These are phyloP conservation scores for Geotrichum aggregatum DNA, from an alignment of 1,139 yeast genomes.

Conservation along the genomic window DNA sequence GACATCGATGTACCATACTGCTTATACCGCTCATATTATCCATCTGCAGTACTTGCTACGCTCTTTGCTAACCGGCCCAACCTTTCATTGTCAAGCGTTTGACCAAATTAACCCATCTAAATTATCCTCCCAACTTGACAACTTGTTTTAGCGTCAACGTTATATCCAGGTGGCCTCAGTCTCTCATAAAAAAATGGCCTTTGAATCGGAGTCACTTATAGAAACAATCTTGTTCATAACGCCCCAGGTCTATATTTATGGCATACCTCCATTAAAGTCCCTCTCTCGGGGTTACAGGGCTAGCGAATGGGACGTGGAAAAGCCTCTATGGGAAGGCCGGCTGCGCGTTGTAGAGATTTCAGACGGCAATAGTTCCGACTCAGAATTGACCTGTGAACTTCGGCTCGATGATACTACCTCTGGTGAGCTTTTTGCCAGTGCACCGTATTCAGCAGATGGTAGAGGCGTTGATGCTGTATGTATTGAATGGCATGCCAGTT, in stretches of 20 bases:
- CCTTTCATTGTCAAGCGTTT: too few relatives aligned
- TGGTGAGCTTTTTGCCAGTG: constrained; percentile 37
- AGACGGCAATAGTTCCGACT: constrained; percentile 18
- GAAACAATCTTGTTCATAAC: constrained; percentile 24
- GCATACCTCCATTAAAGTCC: constrained; percentile 38
- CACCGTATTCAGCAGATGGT: constrained; percentile 35
- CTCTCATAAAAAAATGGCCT: constrained; percentile 9
- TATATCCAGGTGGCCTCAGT: too few relatives aligned
- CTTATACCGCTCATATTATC: too few relatives aligned
- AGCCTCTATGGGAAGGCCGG: constrained; percentile 41
- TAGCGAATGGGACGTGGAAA: constrained; percentile 37
- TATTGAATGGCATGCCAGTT: constrained; percentile 23
- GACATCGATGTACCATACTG: too few relatives aligned
- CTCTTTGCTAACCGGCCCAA: too few relatives aligned
- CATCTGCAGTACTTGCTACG: too few relatives aligned
- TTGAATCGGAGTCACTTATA: background rate
- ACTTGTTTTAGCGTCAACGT: too few relatives aligned
- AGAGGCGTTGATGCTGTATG: constrained; percentile 31
- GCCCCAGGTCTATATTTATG: constrained; percentile 29
- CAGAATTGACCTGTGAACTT: constrained; percentile 32
- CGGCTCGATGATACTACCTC: constrained; percentile 33
- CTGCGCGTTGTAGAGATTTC: constrained; percentile 36
- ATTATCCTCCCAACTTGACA: too few relatives aligned
- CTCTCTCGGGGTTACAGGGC: constrained; percentile 33
- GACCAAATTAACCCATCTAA: too few relatives aligned